Conservation (phyloP, 306 rosid genomes). For the Quercus agrifolia region DNA sequence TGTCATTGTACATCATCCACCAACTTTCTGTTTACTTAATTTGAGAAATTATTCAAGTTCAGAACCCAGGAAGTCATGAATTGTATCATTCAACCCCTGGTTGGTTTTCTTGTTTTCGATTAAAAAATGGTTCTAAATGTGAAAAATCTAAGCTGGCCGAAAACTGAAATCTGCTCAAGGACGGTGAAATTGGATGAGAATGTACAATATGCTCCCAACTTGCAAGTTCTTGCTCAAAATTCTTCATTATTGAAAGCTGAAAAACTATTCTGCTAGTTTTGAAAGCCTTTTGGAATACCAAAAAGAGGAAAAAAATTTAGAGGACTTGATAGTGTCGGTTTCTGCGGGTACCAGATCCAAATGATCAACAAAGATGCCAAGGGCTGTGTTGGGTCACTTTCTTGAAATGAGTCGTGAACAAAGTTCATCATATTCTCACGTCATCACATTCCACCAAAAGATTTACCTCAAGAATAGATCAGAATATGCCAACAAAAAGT, state of each 20-base stretch:
- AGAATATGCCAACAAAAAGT: slow-evolving; percentile 20
- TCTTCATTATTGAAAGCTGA: not conserved
- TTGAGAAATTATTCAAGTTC: not conserved
- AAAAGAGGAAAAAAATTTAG: slow-evolving; percentile 9
- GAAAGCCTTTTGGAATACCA: not conserved
- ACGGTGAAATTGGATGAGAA: not conserved
- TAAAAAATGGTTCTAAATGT: not conserved
- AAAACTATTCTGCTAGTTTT: not conserved
- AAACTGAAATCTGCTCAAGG: not conserved
- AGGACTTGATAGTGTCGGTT: slow-evolving; percentile 15
- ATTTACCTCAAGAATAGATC: slow-evolving; percentile 19
- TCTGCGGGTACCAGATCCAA: slow-evolving; percentile 24
- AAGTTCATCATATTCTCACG: slow-evolving; percentile 6
- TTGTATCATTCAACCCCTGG: not conserved
- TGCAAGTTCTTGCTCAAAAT: not conserved
- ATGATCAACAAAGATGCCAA: not conserved
- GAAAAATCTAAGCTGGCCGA: too few species aligned
- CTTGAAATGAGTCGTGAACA: slow-evolving; percentile 7
- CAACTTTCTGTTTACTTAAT: not conserved
- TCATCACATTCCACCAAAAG: not conserved
- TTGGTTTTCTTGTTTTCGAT: not conserved
- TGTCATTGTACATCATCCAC: not conserved
- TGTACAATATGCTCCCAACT: not conserved
- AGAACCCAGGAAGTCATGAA: not conserved
- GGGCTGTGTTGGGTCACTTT: slow-evolving; percentile 16